These are phyloP conservation scores for Kurtzmaniella quercitrusa DNA, from an alignment of 1,139 yeast species.

Conservation along the genomic window DNA sequence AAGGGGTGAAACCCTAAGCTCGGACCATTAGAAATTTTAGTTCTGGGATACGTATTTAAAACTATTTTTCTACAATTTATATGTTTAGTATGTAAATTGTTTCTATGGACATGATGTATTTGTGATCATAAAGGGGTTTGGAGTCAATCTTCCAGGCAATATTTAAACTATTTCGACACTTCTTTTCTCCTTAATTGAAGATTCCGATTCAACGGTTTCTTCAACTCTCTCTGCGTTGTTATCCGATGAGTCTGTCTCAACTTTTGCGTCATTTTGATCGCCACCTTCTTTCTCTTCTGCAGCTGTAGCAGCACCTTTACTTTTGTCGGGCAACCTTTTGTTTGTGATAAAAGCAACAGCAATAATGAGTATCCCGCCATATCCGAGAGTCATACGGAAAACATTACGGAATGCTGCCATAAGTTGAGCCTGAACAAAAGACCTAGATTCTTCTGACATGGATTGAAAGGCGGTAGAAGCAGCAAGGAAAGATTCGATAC, in stretches of 20 bases:
- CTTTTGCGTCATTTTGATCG: neutral
- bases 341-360: slow-evolving; percentile 24
- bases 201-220: neutral
- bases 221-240: neutral
- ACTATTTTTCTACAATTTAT: too few relatives aligned
- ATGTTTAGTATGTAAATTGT: too few relatives aligned
- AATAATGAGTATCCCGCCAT: slow-evolving; percentile 20
- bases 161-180: neutral
- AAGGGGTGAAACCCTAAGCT: too few relatives aligned
- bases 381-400: slow-evolving; percentile 29
- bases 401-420: slow-evolving; percentile 30
- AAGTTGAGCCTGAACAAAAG: slow-evolving; percentile 25
- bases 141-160: too few relatives aligned
- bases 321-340: slow-evolving; percentile 22
- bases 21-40: too few relatives aligned
- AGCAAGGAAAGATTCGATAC: slow-evolving; percentile 14
- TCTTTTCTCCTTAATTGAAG: neutral
- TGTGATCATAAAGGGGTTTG: too few relatives aligned
- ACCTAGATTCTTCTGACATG: slow-evolving; percentile 22
- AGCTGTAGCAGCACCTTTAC: slow-evolving; percentile 4
- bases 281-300: slow-evolving; percentile 1
- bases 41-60: too few relatives aligned
- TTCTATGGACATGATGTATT: too few relatives aligned
- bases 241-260: neutral
- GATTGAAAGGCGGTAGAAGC: slow-evolving; percentile 17